These are phyloP conservation scores for Coelastrella sp. DNA, from an alignment of 139 green algal genomes.

Conservation along the genomic window DNA sequence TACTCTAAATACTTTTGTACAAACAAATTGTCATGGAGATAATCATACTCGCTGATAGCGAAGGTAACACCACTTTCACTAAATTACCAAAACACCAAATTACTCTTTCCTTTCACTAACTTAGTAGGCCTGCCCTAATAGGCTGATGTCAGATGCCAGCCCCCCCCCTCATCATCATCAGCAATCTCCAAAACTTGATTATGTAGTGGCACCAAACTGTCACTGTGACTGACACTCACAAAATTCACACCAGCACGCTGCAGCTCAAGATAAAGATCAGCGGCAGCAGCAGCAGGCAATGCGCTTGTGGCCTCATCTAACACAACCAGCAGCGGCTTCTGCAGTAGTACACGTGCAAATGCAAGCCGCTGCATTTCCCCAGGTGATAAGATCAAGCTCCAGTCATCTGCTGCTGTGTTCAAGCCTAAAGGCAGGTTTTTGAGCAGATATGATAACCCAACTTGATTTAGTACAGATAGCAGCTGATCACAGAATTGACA, in stretches of 20 bases:
- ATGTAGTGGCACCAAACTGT: slow-evolving; percentile 27
- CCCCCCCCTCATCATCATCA: slow-evolving; percentile 43
- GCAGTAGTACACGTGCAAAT: slow-evolving; percentile 64
- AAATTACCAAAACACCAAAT: too few species aligned
- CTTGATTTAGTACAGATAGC: neutral
- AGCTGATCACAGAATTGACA: slow-evolving; percentile 1
- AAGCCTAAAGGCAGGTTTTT: neutral
- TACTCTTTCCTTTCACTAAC: too few species aligned
- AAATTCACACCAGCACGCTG: slow-evolving; percentile 45
- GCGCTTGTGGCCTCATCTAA: slow-evolving; percentile 68
- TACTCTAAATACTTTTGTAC: too few species aligned
- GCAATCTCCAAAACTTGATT: neutral
- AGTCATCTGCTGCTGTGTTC: slow-evolving; percentile 1
- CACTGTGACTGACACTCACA: slow-evolving; percentile 50
- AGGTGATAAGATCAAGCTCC: slow-evolving; percentile 61
- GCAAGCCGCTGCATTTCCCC: slow-evolving; percentile 76
- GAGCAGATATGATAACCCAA: slow-evolving; percentile 24
- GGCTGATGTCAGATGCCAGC: neutral
- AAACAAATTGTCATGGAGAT: too few species aligned
- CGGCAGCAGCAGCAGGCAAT: slow-evolving; percentile 44
- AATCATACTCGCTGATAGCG: too few species aligned
- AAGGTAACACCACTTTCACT: too few species aligned
- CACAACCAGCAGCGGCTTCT: slow-evolving; percentile 58
- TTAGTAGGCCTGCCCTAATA: too few species aligned
- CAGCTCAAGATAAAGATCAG: slow-evolving; percentile 54